phyloP scores from a whole-genome alignment of 2,329 filamentous ascomycete genomes.

The Teratosphaeria zuluensis region DNA sequence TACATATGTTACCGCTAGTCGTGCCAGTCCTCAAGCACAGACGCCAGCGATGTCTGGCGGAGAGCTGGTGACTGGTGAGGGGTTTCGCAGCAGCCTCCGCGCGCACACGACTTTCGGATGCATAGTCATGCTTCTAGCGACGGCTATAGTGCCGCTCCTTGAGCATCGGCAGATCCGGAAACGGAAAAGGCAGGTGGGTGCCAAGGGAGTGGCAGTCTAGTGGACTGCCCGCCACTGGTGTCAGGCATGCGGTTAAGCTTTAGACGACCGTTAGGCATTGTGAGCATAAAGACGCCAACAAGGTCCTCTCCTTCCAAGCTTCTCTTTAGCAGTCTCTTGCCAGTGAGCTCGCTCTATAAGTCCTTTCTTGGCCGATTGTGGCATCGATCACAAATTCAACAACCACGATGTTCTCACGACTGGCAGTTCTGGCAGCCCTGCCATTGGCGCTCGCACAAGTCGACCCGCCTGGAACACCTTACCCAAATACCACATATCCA shows the following conservation, averaged over 20 bases:
- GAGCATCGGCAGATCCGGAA: background rate
- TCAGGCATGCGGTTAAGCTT: background rate
- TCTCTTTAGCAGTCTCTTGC: background rate
- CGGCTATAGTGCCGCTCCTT: background rate
- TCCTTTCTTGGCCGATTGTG: background rate
- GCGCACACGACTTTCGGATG: too few species aligned
- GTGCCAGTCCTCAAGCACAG: background rate
- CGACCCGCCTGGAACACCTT: slow-evolving; percentile 14
- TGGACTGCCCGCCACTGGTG: background rate
- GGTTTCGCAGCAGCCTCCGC: background rate
- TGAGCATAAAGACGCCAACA: background rate
- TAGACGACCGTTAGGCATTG: background rate
- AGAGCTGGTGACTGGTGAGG: background rate
- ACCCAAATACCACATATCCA: slow-evolving; percentile 16
- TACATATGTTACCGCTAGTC: too few species aligned
- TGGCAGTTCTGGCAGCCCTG: slow-evolving; percentile 21
- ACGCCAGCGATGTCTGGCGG: background rate
- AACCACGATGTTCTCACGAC: slow-evolving; percentile 14
- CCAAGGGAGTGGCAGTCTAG: too few species aligned
- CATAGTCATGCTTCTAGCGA: background rate
- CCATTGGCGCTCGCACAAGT: slow-evolving; percentile 21
- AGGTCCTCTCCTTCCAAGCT: background rate
- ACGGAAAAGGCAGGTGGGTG: background rate
- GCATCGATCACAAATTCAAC: background rate
- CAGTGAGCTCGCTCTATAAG: background rate